phyloP scores from a whole-genome alignment of 2,329 filamentous ascomycete genomes.

The Mycosphaerella sp. region DNA sequence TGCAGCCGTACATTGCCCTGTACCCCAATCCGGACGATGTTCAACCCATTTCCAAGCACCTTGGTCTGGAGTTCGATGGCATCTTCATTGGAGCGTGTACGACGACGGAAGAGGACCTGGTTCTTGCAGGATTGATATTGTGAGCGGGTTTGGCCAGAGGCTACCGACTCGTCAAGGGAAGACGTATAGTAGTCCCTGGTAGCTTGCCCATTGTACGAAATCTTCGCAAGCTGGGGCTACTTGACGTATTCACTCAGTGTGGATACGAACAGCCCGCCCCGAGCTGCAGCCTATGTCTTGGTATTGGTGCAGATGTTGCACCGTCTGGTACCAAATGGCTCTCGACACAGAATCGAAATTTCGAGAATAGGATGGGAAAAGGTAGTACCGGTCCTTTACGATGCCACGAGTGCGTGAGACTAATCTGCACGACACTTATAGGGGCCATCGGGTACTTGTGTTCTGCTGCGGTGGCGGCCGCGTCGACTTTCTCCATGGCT shows the following conservation, averaged over 20 bases:
- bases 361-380: conserved; percentile 12
- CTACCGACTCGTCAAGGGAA: neutral
- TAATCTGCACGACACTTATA: neutral
- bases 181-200: conserved; percentile 8
- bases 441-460: conserved; percentile 9
- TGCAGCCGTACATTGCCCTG: conserved; percentile 7
- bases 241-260: conserved; percentile 5
- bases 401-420: neutral
- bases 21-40: conserved; percentile 12
- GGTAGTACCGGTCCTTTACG: neutral
- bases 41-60: conserved; percentile 1
- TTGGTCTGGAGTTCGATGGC: conserved; percentile 9
- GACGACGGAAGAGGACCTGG: conserved; percentile 14
- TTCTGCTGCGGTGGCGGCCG: conserved; percentile 8
- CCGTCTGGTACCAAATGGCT: conserved; percentile 5
- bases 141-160: conserved; percentile 2
- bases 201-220: conserved; percentile 9
- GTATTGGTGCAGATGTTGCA: conserved; percentile 10
- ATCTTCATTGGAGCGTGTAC: conserved; percentile 15
- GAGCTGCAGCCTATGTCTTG: conserved; percentile 6
- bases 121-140: conserved; percentile 8
- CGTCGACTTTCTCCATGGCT: conserved; percentile 9
- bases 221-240: conserved; percentile 1
- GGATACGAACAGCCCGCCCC: conserved; percentile 7
- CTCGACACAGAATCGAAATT: conserved; percentile 11